These are phyloP conservation scores for Suillus brevipes DNA, from an alignment of 768 basidiomycete genomes.

Conservation along the genomic window DNA sequence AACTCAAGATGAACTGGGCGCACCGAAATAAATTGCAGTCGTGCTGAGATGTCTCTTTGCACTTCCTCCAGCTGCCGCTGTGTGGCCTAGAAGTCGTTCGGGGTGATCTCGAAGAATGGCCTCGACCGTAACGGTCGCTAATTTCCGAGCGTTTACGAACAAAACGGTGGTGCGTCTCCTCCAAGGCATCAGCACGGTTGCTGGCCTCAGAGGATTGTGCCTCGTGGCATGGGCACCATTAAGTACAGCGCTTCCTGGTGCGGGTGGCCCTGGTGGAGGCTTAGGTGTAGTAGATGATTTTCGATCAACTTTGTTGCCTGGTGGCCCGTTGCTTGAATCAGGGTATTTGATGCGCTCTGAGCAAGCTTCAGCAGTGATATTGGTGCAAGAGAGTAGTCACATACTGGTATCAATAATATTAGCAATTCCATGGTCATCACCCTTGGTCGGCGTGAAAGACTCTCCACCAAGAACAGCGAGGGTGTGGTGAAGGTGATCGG, in stretches of 20 bases:
- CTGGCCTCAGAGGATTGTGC: conserved; percentile 72
- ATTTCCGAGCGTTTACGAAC: conserved; percentile 68
- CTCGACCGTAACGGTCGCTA: conserved; percentile 68
- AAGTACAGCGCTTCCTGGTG: conserved; percentile 27
- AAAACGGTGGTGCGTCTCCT: conserved; percentile 65
- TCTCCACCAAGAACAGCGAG: conserved; percentile 84
- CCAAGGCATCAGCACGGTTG: conserved; percentile 73
- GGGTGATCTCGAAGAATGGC: conserved; percentile 70
- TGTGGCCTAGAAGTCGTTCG: conserved; percentile 70
- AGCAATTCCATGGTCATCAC: conserved; percentile 77
- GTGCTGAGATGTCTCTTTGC: too few species aligned
- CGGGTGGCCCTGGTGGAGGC: conserved; percentile 29
- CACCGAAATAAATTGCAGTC: background rate
- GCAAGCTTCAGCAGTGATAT: conserved; percentile 7
- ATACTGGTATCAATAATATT: conserved; percentile 93
- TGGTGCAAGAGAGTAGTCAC: conserved; percentile 32
- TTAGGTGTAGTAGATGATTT: conserved; percentile 49
- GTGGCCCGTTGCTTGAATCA: conserved; percentile 52
- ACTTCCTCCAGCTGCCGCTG: conserved; percentile 16
- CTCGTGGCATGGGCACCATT: conserved; percentile 43
- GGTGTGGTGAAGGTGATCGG: conserved; percentile 63
- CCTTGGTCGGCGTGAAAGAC: conserved; percentile 68
- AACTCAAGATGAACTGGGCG: background rate
- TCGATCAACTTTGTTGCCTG: conserved; percentile 31
- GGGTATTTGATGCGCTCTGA: conserved; percentile 94